phyloP scores from a whole-genome alignment of 2,329 filamentous ascomycete species.

The Colletotrichum somersetense region DNA sequence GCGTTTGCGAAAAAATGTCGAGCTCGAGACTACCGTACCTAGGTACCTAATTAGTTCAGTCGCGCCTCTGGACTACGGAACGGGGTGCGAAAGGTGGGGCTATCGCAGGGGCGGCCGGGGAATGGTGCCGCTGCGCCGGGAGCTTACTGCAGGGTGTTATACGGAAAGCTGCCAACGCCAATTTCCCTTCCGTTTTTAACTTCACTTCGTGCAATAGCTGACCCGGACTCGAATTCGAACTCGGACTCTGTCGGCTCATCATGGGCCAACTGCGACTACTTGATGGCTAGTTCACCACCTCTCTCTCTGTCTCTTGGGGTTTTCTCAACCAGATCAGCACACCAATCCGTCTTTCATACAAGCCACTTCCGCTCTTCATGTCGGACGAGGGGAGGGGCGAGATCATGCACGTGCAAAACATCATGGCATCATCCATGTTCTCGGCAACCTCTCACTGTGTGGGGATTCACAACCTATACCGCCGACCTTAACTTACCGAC shows the following conservation, averaged over 20 bases:
- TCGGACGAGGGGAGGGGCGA: not conserved
- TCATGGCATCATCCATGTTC: conserved; percentile 35
- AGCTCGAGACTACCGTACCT: conserved; percentile 5
- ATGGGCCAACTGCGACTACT: not conserved
- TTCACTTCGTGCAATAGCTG: not conserved
- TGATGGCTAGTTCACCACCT: too few species aligned
- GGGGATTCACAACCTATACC: not conserved
- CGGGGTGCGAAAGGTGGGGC: conserved; percentile 23
- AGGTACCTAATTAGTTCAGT: conserved; percentile 10
- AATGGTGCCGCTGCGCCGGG: conserved; percentile 29
- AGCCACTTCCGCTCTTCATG: not conserved
- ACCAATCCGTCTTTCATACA: too few species aligned
- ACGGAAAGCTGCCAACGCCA: not conserved
- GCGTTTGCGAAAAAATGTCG: conserved; percentile 15
- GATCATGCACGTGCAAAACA: conserved; percentile 19
- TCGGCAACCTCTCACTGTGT: not conserved
- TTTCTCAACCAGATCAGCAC: not conserved
- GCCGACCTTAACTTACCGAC: not conserved
- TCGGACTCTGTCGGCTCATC: not conserved
- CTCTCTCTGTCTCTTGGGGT: not conserved
- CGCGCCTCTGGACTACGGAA: conserved; percentile 27
- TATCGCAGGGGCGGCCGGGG: not conserved
- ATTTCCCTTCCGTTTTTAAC: not conserved
- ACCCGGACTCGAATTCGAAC: too few species aligned
- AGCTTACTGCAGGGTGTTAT: not conserved